phyloP scores from a whole-genome alignment of 495 filamentous ascomycete species.

The Stereocaulon alpinum region DNA sequence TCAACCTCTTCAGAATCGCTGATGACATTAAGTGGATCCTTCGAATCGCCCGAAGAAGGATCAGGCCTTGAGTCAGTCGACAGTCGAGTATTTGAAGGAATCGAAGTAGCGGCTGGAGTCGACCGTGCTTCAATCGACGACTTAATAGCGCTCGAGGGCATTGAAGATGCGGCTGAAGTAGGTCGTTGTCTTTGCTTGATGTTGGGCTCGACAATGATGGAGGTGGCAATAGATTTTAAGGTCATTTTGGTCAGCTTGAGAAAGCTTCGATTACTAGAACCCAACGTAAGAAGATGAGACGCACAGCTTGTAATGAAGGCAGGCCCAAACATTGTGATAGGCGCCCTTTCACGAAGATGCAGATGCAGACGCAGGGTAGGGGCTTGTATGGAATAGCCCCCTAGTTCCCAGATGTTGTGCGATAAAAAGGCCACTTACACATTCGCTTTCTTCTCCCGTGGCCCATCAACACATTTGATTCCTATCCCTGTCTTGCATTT shows the following conservation, averaged over 20 bases:
- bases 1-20: background rate
- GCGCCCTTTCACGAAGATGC: too few relatives aligned
- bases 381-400: background rate
- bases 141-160: background rate
- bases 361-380: background rate
- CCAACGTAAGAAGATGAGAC: background rate
- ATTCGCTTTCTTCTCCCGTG: background rate
- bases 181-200: background rate
- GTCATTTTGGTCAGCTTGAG: constrained; percentile 12
- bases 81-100: background rate
- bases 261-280: constrained; percentile 6
- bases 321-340: too few relatives aligned
- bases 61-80: background rate
- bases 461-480: constrained; percentile 8
- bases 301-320: too few relatives aligned
- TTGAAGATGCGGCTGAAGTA: background rate
- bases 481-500: constrained; percentile 4
- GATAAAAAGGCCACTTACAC: background rate
- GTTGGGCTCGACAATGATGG: background rate
- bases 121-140: too few relatives aligned
- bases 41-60: background rate
- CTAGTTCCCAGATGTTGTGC: background rate
- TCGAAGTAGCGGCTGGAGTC: background rate
- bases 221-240: background rate
- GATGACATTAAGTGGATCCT: background rate